phyloP scores from a whole-genome alignment of 2,329 filamentous ascomycete genomes.

The Fusarium sp. region DNA sequence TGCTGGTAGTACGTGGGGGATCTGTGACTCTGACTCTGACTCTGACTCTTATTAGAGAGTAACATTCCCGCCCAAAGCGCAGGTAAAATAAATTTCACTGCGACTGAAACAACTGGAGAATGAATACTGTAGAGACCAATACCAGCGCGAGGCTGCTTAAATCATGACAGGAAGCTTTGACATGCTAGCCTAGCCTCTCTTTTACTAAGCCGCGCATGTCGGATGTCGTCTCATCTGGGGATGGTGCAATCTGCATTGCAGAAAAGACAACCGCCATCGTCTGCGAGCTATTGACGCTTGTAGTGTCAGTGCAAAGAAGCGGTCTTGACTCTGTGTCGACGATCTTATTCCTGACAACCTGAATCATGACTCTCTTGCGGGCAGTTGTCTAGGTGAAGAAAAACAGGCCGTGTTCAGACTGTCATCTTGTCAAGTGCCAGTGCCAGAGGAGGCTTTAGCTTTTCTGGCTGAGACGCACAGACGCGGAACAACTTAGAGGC shows the following conservation, averaged over 20 bases:
- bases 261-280: slow-evolving; percentile 33
- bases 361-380: slow-evolving; percentile 10
- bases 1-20: slow-evolving; percentile 8
- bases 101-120: background rate
- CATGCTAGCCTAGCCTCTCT: slow-evolving; percentile 12
- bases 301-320: slow-evolving; percentile 4
- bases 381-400: background rate
- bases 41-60: too few species aligned
- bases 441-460: background rate
- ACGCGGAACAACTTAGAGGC: slow-evolving; percentile 19
- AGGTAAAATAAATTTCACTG: background rate
- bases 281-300: slow-evolving; percentile 11
- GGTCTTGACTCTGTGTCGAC: slow-evolving; percentile 13
- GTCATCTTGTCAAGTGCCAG: slow-evolving; percentile 30
- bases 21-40: too few species aligned
- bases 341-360: background rate
- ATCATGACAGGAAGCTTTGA: slow-evolving; percentile 31
- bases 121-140: slow-evolving; percentile 13
- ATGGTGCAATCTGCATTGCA: slow-evolving; percentile 26
- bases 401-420: slow-evolving; percentile 16
- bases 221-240: slow-evolving; percentile 26
- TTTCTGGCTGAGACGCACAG: slow-evolving; percentile 5
- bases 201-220: slow-evolving; percentile 27
- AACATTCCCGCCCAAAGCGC: background rate
- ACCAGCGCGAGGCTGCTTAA: slow-evolving; percentile 2